Base-by-base conservation (phyloP, 169 alveolate species). In the Plasmodium relictum region DNA sequence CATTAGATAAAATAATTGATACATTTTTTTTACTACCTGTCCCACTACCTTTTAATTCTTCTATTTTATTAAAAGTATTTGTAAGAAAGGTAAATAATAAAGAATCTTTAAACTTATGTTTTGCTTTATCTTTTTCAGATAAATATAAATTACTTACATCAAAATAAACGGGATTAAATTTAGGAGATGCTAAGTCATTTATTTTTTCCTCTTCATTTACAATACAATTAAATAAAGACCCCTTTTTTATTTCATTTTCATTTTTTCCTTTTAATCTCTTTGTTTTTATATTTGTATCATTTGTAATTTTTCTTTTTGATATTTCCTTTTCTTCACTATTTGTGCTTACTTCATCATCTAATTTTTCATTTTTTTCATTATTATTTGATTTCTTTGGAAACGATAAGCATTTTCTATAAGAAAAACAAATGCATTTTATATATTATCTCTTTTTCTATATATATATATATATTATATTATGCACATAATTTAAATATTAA, bases 11-110 rank as follows among this genome's bases (percentile, higher is more conserved):
- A 42, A 96, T 86, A 24, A 95, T 95, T 56, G 93, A 89, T 73
- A 94, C 95, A 52, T 91, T 92, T 50, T 96, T 97, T 73, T 94
- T 92, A 37, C 98, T 95, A 39, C 98, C 98, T 24, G 94, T 62
- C 0, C 98, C 98, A 68, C 97, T 91, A 24, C 96, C 94, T 80
- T 96, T 95, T 62, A 96, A 66, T 48, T 93, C 95, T 45, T 97
- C 98, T 41, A 95, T 95, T 83, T 73, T 87, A 61, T 95, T 93
- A 69, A 94, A 88, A n/a, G 95, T 92, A 52, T 91, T 94, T 12
- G 96, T 90, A 22, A 96, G 74, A 39, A 95, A 88, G 24, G 95
- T 72, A 89, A 95, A 94, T 56, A 80, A 58, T 62, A 80, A 89
- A n/a, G 85, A 68, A 73, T 73, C 92, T 44, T 72, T 85, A 73